These are phyloP conservation scores for Exophiala dermatitidis DNA, from an alignment of 2,329 filamentous ascomycete species.

Conservation along the genomic window DNA sequence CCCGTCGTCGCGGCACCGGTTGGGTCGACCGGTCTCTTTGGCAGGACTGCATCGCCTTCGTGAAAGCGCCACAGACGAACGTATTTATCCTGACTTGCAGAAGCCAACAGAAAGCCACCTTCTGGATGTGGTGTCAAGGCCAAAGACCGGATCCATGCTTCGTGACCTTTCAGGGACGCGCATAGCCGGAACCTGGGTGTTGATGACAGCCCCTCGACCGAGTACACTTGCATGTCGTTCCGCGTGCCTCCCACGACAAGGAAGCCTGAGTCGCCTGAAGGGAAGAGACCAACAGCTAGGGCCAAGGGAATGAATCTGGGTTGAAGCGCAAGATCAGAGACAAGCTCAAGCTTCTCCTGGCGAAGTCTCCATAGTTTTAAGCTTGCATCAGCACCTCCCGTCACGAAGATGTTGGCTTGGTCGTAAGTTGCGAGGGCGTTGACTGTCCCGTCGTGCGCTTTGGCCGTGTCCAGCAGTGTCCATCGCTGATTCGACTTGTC, in stretches of 20 bases:
- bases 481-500: constrained; percentile 32
- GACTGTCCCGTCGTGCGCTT: constrained; percentile 65
- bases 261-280: constrained; percentile 46
- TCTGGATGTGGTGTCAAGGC: constrained; percentile 62
- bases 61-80: constrained; percentile 87
- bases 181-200: constrained; percentile 57
- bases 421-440: constrained; percentile 53
- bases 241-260: constrained; percentile 83
- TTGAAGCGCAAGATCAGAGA: constrained; percentile 64
- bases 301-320: constrained; percentile 78
- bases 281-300: constrained; percentile 60
- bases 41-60: constrained; percentile 46
- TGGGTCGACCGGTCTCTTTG: constrained; percentile 33
- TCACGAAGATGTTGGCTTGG: constrained; percentile 46
- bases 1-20: constrained; percentile 49
- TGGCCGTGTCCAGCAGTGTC: constrained; percentile 43
- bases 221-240: constrained; percentile 72
- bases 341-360: constrained; percentile 40
- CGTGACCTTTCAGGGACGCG: constrained; percentile 77
- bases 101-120: constrained; percentile 74
- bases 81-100: constrained; percentile 96
- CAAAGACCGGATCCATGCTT: constrained; percentile 87
- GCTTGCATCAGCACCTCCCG: constrained; percentile 57
- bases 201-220: constrained; percentile 43
- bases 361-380: constrained; percentile 62